These are phyloP conservation scores for Penicillium mononematosum DNA, from an alignment of 495 filamentous ascomycete genomes.

Conservation along the genomic window DNA sequence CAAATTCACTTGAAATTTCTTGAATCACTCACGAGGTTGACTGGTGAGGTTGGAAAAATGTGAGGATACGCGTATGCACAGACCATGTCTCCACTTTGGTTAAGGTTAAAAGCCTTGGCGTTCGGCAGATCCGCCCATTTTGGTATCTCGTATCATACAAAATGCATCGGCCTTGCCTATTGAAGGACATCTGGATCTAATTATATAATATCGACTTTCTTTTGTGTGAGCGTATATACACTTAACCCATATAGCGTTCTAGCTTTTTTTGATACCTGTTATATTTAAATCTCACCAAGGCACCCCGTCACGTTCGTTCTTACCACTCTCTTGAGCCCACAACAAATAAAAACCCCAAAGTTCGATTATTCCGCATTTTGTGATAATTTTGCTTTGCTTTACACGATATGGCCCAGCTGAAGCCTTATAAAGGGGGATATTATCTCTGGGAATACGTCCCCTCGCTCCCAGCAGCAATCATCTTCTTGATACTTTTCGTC, in stretches of 20 bases:
- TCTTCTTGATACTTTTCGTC: constrained; percentile 51
- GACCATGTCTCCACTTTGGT: constrained; percentile 5
- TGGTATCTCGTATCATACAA: not conserved
- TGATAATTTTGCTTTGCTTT: no score
- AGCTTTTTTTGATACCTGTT: not conserved
- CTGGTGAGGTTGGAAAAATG: not conserved
- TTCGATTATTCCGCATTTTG: not conserved
- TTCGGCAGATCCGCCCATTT: not conserved
- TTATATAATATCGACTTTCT: not conserved
- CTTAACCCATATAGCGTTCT: not conserved
- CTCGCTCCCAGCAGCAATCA: constrained; percentile 44
- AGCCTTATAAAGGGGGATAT: not conserved
- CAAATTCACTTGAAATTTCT: not conserved
- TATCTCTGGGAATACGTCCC: constrained; percentile 33
- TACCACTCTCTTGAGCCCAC: not conserved
- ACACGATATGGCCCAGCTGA: not conserved
- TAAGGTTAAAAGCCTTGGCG: constrained; percentile 2
- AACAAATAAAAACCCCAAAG: not conserved
- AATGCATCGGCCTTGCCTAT: not conserved
- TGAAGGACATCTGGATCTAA: not conserved
- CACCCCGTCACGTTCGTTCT: not conserved
- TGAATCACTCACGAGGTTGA: not conserved
- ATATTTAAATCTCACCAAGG: not conserved
- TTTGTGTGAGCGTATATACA: no score
- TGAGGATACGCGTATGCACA: constrained; percentile 18